Evolutionary conservation across 2,329 filamentous ascomycete genomes (phyloP).

Genomic region (Fusarium drepaniforme): DNA sequence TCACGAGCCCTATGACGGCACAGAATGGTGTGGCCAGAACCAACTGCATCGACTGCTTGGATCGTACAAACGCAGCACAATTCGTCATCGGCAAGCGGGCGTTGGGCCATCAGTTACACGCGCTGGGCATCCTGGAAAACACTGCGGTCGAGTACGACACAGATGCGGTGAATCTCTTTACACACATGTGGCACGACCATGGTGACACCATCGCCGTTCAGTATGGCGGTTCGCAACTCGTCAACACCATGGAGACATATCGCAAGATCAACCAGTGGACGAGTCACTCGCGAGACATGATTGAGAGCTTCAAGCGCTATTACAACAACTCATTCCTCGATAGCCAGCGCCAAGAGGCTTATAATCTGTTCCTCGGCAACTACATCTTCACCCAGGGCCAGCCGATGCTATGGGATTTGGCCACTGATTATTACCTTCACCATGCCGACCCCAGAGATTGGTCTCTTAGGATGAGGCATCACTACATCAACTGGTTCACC

Average conservation of each 20-base stretch:
- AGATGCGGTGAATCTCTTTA: constrained; percentile 95
- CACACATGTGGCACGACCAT: constrained; percentile 98
- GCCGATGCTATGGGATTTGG: constrained; percentile 96
- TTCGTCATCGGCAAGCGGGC: constrained; percentile 98
- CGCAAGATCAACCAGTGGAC: constrained; percentile 99
- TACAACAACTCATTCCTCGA: constrained; percentile 99
- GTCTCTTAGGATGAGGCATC: constrained; percentile 69
- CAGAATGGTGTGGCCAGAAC: constrained; percentile 95
- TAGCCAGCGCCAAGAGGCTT: constrained; percentile 96
- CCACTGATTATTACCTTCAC: constrained; percentile 96
- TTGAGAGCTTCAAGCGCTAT: constrained; percentile 98
- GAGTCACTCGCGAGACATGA: constrained; percentile 97
- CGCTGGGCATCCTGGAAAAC: constrained; percentile 85
- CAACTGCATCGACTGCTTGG: constrained; percentile 98
- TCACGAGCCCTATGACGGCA: constrained; percentile 71
- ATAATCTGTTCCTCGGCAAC: constrained; percentile 96
- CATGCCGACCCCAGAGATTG: constrained; percentile 85
- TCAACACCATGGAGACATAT: constrained; percentile 99
- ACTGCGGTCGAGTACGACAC: constrained; percentile 91
- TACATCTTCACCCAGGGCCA: constrained; percentile 90
- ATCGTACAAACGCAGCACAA: constrained; percentile 96
- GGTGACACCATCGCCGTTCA: constrained; percentile 98
- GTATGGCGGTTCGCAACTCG: constrained; percentile 95
- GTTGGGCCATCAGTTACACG: constrained; percentile 90
- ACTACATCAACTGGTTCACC: constrained; percentile 93